Evolutionary conservation across 352 stramenopile genomes (phyloP).

Genomic region (Pythium phragmitis): DNA sequence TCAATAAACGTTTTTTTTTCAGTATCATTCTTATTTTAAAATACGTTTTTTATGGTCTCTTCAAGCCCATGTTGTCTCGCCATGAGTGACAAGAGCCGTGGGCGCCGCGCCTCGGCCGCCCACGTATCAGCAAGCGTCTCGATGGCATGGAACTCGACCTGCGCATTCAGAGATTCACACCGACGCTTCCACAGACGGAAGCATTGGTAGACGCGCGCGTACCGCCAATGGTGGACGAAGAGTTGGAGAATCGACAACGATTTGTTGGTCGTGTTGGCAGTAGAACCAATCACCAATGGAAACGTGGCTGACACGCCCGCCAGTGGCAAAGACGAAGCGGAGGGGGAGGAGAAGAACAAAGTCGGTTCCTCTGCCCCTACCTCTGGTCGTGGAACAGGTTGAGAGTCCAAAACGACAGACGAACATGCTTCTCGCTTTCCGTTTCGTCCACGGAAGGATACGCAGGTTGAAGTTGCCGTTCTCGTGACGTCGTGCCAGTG

Average conservation of each 20-base stretch:
- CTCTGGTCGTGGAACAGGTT: constrained; percentile 4
- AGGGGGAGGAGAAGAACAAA: not conserved
- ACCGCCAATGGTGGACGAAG: constrained; percentile 27
- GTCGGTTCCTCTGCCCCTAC: not conserved
- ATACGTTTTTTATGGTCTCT: not conserved
- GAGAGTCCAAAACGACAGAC: constrained; percentile 11
- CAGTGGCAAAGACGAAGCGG: not conserved
- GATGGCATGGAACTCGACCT: constrained; percentile 22
- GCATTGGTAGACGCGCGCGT: constrained; percentile 25
- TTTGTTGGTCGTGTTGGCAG: not conserved
- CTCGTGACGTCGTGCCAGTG: constrained; percentile 17
- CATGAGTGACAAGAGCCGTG: constrained; percentile 1
- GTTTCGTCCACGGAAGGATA: constrained; percentile 6
- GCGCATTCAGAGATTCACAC: constrained; percentile 6
- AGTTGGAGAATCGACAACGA: constrained; percentile 25
- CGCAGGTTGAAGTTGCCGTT: constrained; percentile 21
- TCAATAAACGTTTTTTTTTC: constrained; percentile 9
- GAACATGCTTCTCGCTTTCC: not conserved
- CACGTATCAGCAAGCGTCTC: constrained; percentile 24
- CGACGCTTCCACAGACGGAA: constrained; percentile 28
- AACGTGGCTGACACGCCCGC: not conserved
- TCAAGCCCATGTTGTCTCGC: constrained; percentile 14
- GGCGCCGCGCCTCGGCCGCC: constrained; percentile 3
- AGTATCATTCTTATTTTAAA: not conserved
- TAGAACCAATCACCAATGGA: constrained; percentile 10